These are phyloP conservation scores for Phlyctochytrium planicorne DNA, from an alignment of 192 early-diverging fungal species.

Conservation along the genomic window DNA sequence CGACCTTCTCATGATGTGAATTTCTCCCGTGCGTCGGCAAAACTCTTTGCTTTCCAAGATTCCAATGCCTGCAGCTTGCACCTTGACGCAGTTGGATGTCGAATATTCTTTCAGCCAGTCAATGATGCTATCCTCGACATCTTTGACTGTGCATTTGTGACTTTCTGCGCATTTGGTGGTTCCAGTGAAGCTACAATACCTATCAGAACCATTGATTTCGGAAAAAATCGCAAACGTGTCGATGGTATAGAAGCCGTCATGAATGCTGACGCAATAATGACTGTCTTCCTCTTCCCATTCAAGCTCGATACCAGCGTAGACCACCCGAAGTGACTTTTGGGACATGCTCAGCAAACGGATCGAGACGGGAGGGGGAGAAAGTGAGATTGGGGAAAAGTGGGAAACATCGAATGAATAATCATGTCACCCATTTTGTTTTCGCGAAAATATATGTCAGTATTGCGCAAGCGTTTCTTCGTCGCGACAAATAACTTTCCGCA, in stretches of 20 bases:
- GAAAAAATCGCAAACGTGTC: no score
- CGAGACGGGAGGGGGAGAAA: no score
- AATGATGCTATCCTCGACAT: slow-evolving; percentile 52
- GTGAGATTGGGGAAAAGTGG: no score
- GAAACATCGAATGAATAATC: no score
- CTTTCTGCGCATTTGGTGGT: background rate
- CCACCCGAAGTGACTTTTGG: no score
- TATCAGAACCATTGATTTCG: no score
- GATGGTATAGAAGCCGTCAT: background rate
- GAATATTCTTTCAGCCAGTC: slow-evolving; percentile 54
- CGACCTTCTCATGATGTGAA: background rate
- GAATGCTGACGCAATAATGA: background rate
- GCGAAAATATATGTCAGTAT: no score
- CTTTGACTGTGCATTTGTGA: background rate
- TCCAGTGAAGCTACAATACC: no score
- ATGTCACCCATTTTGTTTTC: no score
- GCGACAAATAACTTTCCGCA: no score
- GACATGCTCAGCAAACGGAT: no score
- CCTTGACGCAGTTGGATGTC: slow-evolving; percentile 60
- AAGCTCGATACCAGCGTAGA: background rate
- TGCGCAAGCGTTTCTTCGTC: no score
- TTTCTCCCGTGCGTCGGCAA: slow-evolving; percentile 27
- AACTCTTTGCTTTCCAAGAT: slow-evolving; percentile 34
- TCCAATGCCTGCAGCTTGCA: slow-evolving; percentile 66
- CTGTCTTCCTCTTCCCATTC: background rate